Evolutionary conservation across 1,284 basidiomycete species (phyloP), one percentile per base, ranked within the genome.

Genomic region (Coniferiporia weirii): DNA sequence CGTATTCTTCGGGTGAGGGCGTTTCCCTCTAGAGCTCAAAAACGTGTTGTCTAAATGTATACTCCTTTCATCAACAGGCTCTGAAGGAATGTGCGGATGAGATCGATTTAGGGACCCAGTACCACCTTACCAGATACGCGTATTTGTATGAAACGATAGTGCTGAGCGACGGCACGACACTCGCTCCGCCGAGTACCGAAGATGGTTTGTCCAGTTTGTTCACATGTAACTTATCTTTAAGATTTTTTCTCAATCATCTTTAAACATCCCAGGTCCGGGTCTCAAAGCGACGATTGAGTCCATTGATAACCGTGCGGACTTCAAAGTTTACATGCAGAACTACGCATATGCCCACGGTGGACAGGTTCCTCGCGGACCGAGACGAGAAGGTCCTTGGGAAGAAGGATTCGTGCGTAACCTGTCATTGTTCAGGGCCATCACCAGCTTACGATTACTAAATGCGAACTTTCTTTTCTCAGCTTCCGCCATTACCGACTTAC

Each of bases 311-410:
- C 84, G 93, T 27, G 79, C 85, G 45, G 97, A 99, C 73, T 99
- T 99, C 76, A 96, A 91, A 74, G 83, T 83, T 19, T 99, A 91
- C 72, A 97, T 99, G 95, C 91, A 97, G 70, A 94, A 97, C 69
- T 99, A 97, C 69, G 88, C 91, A 1, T 89, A 85, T 64, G 92
- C 92, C 5, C 89, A 91, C 63, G 92, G 84, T 1, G 76, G 78
- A 57, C 70, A 68, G 45, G 75, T 81, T 13, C 74, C 79, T 38
- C 80, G 84, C 52, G 91, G 89, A 9, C 91, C 89, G 17, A 79
- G 90, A 60, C 77, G 93, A 65, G 91, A 93, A 64, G 93, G 91
- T 3, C 91, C 91, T 5, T 78, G 82, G 63, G 90, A 95, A 59
- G 91, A 95, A 72, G 91, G 91, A 57, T 94, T 91, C 74, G 91